Evolutionary conservation across 768 basidiomycete genomes (phyloP).

Genomic region (Termitomyces sp.): DNA sequence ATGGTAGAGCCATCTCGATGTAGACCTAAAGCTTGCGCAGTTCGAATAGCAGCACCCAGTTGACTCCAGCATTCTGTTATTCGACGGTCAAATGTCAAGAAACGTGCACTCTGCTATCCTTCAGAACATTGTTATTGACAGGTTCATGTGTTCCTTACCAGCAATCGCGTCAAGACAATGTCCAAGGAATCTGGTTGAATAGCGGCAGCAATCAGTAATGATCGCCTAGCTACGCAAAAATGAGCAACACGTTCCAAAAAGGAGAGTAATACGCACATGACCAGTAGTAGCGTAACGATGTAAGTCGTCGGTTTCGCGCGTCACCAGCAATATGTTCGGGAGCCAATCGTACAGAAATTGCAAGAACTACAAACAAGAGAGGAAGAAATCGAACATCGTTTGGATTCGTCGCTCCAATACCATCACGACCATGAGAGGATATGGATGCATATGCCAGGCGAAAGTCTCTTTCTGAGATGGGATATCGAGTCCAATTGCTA

Average conservation of each 20-base stretch:
- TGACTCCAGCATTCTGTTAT: slow-evolving; percentile 98
- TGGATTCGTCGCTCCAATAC: slow-evolving; percentile 55
- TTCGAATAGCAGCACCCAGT: slow-evolving; percentile 86
- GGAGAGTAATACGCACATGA: slow-evolving; percentile 57
- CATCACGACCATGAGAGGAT: slow-evolving; percentile 53
- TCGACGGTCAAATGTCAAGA: slow-evolving; percentile 68
- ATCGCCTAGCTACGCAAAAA: slow-evolving; percentile 61
- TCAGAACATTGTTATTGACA: slow-evolving; percentile 37
- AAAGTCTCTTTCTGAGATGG: slow-evolving; percentile 82
- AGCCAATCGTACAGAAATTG: slow-evolving; percentile 79
- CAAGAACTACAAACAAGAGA: slow-evolving; percentile 88
- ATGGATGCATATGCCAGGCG: slow-evolving; percentile 64
- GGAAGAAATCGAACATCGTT: slow-evolving; percentile 83
- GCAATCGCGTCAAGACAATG: slow-evolving; percentile 84
- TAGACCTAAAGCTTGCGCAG: slow-evolving; percentile 88
- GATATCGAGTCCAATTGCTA: slow-evolving; percentile 93
- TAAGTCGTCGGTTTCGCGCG: slow-evolving; percentile 65
- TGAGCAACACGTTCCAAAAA: neutral
- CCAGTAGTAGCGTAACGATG: slow-evolving; percentile 91
- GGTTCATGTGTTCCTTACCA: slow-evolving; percentile 49
- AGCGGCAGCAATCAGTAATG: slow-evolving; percentile 86
- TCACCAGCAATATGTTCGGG: slow-evolving; percentile 84
- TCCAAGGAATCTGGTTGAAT: slow-evolving; percentile 92
- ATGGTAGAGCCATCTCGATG: slow-evolving; percentile 85
- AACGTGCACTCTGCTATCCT: slow-evolving; percentile 41